phyloP scores from a whole-genome alignment of 192 early-diverging fungal genomes.

The Backusella morwellensis region DNA sequence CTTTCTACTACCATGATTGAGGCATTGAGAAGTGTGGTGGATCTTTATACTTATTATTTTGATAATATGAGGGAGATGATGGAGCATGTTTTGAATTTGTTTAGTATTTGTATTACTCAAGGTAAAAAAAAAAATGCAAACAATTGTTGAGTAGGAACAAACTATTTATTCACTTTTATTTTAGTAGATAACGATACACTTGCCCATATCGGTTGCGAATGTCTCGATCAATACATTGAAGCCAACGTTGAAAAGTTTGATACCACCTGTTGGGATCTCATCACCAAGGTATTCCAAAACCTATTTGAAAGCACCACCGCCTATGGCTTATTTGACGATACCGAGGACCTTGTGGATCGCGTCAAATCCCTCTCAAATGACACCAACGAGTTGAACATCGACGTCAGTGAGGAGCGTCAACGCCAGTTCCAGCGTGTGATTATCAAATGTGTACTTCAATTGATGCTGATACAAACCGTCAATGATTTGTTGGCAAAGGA shows the following conservation, averaged over 20 bases:
- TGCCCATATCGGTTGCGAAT: slow-evolving; percentile 85
- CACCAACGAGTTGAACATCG: slow-evolving; percentile 20
- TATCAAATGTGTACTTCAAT: slow-evolving; percentile 86
- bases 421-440: slow-evolving; percentile 83
- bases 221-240: slow-evolving; percentile 87
- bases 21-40: slow-evolving; percentile 84
- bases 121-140: slow-evolving; percentile 32
- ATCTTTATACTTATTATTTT: slow-evolving; percentile 78
- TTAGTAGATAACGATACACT: slow-evolving; percentile 80
- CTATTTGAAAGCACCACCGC: slow-evolving; percentile 85
- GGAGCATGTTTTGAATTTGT: slow-evolving; percentile 74
- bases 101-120: slow-evolving; percentile 87
- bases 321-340: slow-evolving; percentile 61
- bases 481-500: slow-evolving; percentile 68
- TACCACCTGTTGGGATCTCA: slow-evolving; percentile 65
- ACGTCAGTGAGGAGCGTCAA: slow-evolving; percentile 50
- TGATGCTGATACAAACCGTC: slow-evolving; percentile 86
- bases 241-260: slow-evolving; percentile 75
- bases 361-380: slow-evolving; percentile 2
- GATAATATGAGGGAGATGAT: slow-evolving; percentile 72
- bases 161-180: background rate
- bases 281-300: slow-evolving; percentile 65
- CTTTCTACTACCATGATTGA: slow-evolving; percentile 93
- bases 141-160: background rate
- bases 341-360: slow-evolving; percentile 31